A percentile compares a stretch with the other conserved stretches of the same genome.
These are phyloP conservation scores for Herpetospermum pedunculosum DNA, from an alignment of 306 rosid species.

Conservation along the genomic window DNA sequence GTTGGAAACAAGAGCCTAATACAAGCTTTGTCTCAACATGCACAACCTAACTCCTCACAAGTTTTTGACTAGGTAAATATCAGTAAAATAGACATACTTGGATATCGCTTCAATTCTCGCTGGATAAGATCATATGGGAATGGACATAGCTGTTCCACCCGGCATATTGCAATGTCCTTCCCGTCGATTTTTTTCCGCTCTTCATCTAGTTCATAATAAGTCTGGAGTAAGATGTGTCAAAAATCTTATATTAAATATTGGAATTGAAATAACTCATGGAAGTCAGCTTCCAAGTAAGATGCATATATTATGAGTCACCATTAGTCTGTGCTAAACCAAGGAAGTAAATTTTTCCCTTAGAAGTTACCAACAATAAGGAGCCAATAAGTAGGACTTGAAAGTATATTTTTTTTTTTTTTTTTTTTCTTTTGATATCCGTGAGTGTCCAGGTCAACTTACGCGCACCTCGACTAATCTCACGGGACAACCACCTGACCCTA, in stretches of 20 bases:
- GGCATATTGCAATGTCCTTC: conserved; percentile 75
- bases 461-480: too few species aligned
- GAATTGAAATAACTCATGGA: not conserved
- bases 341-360: not conserved
- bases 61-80: not conserved
- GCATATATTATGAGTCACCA: not conserved
- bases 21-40: not conserved
- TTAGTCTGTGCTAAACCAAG: not conserved
- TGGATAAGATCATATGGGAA: conserved; percentile 92
- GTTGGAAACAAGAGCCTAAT: not conserved
- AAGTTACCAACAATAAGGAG: not conserved
- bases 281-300: not conserved
- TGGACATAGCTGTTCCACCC: conserved; percentile 95
- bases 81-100: conserved; percentile 39
- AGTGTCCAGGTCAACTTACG: too few species aligned
- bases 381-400: not conserved
- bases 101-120: conserved; percentile 87
- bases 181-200: conserved; percentile 49
- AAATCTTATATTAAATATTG: not conserved
- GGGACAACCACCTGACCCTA: too few species aligned
- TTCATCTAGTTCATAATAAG: conserved; percentile 87
- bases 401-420: too few species aligned
- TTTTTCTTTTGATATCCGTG: too few species aligned
- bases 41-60: not conserved
- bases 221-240: conserved; percentile 24